These are phyloP conservation scores for Cryptococcus sp. DNA, from an alignment of 1,284 basidiomycete species.

Conservation along the genomic window DNA sequence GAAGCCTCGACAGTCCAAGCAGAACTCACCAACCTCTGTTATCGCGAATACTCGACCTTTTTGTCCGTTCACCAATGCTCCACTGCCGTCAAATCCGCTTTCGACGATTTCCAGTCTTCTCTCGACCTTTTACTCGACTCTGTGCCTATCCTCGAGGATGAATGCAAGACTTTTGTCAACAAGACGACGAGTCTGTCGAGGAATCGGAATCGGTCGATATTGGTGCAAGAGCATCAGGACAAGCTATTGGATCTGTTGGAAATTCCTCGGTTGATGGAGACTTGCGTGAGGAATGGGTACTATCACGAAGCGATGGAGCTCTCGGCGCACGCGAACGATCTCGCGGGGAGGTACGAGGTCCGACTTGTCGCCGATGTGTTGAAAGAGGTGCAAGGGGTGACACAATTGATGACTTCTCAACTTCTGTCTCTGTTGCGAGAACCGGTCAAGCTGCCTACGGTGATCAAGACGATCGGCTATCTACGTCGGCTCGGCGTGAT, in stretches of 20 bases:
- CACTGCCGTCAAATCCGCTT: slow-evolving; percentile 58
- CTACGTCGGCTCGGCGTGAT: slow-evolving; percentile 68
- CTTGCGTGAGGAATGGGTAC: slow-evolving; percentile 83
- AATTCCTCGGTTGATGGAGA: slow-evolving; percentile 80
- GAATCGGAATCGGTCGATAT: slow-evolving; percentile 64
- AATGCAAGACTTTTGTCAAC: slow-evolving; percentile 60
- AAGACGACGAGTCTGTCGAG: slow-evolving; percentile 56
- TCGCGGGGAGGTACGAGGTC: slow-evolving; percentile 50
- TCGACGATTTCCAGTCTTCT: slow-evolving; percentile 59
- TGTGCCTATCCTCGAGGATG: slow-evolving; percentile 65
- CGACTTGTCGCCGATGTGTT: slow-evolving; percentile 55
- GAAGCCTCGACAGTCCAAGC: slow-evolving; percentile 77
- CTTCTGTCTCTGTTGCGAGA: slow-evolving; percentile 74
- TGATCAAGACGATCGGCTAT: slow-evolving; percentile 81
- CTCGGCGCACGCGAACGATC: slow-evolving; percentile 57
- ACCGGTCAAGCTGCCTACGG: slow-evolving; percentile 76
- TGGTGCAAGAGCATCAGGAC: slow-evolving; percentile 83
- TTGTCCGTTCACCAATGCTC: slow-evolving; percentile 63
- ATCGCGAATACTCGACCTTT: slow-evolving; percentile 81
- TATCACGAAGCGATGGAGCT: slow-evolving; percentile 85
- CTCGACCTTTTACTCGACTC: slow-evolving; percentile 60
- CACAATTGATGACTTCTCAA: slow-evolving; percentile 51
- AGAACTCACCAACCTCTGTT: slow-evolving; percentile 78
- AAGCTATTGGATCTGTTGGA: slow-evolving; percentile 86
- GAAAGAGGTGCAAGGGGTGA: slow-evolving; percentile 65